Percentiles rank a stretch among this genome's conserved stretches.
Evolutionary conservation across 768 basidiomycete species (phyloP).

Genomic region (Boletus edulis): DNA sequence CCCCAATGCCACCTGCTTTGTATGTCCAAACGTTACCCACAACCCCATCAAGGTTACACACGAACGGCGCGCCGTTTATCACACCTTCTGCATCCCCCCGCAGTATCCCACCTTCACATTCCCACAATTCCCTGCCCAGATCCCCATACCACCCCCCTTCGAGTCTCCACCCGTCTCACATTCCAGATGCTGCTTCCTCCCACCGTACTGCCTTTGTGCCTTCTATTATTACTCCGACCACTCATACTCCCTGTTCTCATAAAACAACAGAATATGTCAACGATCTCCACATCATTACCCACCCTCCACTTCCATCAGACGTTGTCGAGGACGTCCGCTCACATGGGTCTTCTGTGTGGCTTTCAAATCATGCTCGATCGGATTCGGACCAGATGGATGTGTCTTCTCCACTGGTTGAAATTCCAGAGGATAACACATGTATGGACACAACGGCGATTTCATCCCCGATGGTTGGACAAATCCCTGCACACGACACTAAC

Average conservation of each 20-base stretch:
- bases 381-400: constrained; percentile 55
- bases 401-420: constrained; percentile 46
- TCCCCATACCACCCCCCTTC: constrained; percentile 38
- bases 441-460: constrained; percentile 57
- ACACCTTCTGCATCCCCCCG: constrained; percentile 43
- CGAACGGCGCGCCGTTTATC: constrained; percentile 36
- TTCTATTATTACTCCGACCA: constrained; percentile 31
- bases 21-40: constrained; percentile 39
- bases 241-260: constrained; percentile 30
- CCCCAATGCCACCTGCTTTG: constrained; percentile 57
- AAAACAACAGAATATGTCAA: constrained; percentile 35
- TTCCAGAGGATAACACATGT: constrained; percentile 36
- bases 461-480: constrained; percentile 34
- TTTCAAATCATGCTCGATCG: constrained; percentile 28
- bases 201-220: constrained; percentile 55
- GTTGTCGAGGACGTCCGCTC: constrained; percentile 29
- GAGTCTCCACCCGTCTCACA: constrained; percentile 38
- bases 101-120: constrained; percentile 48
- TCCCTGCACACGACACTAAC: constrained; percentile 36
- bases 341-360: constrained; percentile 25
- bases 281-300: constrained; percentile 34
- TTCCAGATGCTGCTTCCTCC: constrained; percentile 48
- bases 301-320: constrained; percentile 31
- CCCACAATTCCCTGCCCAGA: constrained; percentile 40
- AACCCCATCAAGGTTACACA: constrained; percentile 36